phyloP scores from a whole-genome alignment of 495 filamentous ascomycete species.

The Penicillium ochrochloron region DNA sequence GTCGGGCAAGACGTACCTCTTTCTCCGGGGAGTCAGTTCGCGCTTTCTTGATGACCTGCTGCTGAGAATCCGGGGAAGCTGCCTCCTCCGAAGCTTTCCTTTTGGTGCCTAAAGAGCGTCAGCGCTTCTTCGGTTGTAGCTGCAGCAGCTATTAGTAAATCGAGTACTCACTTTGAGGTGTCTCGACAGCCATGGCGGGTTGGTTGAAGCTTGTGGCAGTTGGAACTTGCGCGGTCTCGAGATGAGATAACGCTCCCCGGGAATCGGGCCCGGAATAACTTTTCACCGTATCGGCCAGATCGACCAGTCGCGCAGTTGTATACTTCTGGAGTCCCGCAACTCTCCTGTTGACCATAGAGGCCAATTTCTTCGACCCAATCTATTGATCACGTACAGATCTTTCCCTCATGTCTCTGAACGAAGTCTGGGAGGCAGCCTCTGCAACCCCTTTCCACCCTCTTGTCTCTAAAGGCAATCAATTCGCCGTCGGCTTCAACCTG shows the following conservation, averaged over 20 bases:
- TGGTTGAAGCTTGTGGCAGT: not conserved
- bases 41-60: constrained; percentile 61
- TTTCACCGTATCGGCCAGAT: constrained; percentile 28
- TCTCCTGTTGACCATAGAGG: constrained; percentile 8
- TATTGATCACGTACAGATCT: constrained; percentile 4
- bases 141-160: no score
- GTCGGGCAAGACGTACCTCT: constrained; percentile 39
- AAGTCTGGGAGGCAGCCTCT: constrained; percentile 87
- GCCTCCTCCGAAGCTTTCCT: constrained; percentile 79
- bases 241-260: constrained; percentile 20
- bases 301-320: constrained; percentile 23
- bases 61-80: constrained; percentile 57
- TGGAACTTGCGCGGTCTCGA: constrained; percentile 10
- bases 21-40: constrained; percentile 59
- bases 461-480: constrained; percentile 82
- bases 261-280: constrained; percentile 20
- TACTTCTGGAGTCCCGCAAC: constrained; percentile 8
- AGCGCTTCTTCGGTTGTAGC: not conserved
- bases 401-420: constrained; percentile 68
- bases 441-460: constrained; percentile 80
- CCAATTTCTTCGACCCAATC: not conserved
- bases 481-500: constrained; percentile 78
- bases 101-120: constrained; percentile 59
- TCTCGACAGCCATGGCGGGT: constrained; percentile 28
- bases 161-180: constrained; percentile 30